Evolutionary conservation across 768 basidiomycete species (phyloP).

Genomic region (Phanerodontia chrysosporium): DNA sequence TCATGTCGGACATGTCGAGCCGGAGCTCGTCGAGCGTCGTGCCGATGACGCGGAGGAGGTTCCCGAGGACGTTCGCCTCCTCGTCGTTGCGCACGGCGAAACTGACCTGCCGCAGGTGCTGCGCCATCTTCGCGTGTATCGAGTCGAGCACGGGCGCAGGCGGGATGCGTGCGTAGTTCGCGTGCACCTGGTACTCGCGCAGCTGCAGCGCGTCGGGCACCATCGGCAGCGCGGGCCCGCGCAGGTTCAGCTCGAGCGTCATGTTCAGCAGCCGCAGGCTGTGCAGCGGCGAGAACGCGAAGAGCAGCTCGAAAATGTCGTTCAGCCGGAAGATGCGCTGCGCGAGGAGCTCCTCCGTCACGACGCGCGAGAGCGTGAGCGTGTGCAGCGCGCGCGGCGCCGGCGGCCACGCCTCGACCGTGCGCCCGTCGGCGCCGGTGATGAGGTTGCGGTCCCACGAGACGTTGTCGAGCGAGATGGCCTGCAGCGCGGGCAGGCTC

Average conservation of each 20-base stretch:
- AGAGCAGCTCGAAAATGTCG: background rate
- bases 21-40: background rate
- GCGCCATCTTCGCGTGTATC: background rate
- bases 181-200: background rate
- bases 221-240: background rate
- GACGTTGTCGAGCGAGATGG: slow-evolving; percentile 1
- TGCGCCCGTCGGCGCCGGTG: background rate
- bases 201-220: background rate
- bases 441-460: slow-evolving; percentile 1
- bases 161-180: background rate
- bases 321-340: background rate
- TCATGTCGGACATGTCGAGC: slow-evolving; percentile 2
- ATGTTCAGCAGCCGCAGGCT: background rate
- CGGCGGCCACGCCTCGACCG: background rate
- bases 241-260: background rate
- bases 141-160: background rate
- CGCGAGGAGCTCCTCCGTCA: background rate
- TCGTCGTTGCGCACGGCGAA: background rate
- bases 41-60: background rate
- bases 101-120: background rate
- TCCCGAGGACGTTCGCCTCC: background rate
- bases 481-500: background rate
- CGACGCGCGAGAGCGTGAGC: slow-evolving; percentile 1
- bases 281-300: background rate
- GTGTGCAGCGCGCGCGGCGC: background rate